Evolutionary conservation across 2,329 filamentous ascomycete genomes (phyloP), one percentile per base, ranked within the genome.

Genomic region (Claviceps humidiphila): DNA sequence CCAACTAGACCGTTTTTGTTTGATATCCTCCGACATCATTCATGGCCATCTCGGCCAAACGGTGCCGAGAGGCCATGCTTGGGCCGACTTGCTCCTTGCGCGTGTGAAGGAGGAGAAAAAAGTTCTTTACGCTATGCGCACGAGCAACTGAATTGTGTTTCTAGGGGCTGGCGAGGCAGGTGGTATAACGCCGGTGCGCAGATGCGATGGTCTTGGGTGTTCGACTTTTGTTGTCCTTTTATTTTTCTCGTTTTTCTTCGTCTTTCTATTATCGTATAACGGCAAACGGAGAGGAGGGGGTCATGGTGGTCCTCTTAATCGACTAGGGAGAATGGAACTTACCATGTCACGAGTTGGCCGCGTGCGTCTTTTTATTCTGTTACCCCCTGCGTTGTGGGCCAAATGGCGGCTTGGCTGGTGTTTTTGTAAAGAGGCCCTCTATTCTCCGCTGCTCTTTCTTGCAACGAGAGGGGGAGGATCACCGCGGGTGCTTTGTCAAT

Each of bases 1-100:
- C 77, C 59, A 80, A 77, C 59, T 80, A 81, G 74, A 72, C 62
- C 26, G 26, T 57, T 57, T 54, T 55, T 58, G 51, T 58, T 52
- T 51, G 46, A 52, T 60, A 58, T 60, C 57, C 56, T 58, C 60
- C 59, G 66, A 70, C 67, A 67, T 30, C 26, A 9, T n/a, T 64
- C 65, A 67, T 62, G 60, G 60, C 62, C 65, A 60, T 67, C 62
- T 68, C 68, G 63, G 66, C 65, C 61, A 59, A 58, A 55, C 58
- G 62, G 61, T 62, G 61, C 63, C 64, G 66, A 67, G 63, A 64
- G 62, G 65, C 61, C 52, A 59, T 60, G 55, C 59, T 60, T 60
- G 61, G 60, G 39, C 47, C 58, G 53, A 54, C 47, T 55, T 55
- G 53, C 55, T 56, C 50, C 53, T 39, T 44, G 49, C 55, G 56